phyloP scores from a whole-genome alignment of 805 yeast genomes.

The Barnettozyma wickerhamii region DNA sequence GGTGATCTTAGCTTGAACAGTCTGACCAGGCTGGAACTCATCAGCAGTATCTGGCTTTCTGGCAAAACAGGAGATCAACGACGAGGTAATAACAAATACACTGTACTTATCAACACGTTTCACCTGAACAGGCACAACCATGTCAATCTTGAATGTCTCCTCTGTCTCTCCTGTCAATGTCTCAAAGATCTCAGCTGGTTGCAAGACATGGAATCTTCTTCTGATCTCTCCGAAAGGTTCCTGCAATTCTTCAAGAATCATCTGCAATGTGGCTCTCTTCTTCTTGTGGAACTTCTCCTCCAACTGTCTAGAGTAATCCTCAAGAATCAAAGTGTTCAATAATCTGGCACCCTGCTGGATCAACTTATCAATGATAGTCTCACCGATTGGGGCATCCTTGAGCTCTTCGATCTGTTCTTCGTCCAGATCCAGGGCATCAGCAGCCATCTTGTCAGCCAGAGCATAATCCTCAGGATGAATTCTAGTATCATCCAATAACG shows the following conservation, averaged over 20 bases:
- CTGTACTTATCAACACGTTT: constrained; percentile 52
- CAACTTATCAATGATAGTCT: constrained; percentile 60
- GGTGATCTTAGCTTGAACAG: constrained; percentile 77
- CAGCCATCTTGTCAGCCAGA: constrained; percentile 94
- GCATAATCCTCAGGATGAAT: constrained; percentile 98
- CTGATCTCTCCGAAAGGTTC: constrained; percentile 87
- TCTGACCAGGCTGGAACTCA: constrained; percentile 61
- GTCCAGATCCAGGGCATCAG: constrained; percentile 93
- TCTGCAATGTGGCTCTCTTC: constrained; percentile 74
- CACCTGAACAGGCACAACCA: constrained; percentile 71
- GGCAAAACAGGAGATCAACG: constrained; percentile 59
- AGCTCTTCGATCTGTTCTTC: constrained; percentile 85
- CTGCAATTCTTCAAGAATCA: constrained; percentile 82
- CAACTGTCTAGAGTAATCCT: constrained; percentile 88
- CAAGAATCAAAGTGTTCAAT: constrained; percentile 82
- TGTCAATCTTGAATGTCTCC: constrained; percentile 61
- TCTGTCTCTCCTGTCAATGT: constrained; percentile 85
- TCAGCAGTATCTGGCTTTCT: constrained; percentile 43
- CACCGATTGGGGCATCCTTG: constrained; percentile 67
- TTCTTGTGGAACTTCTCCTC: constrained; percentile 67
- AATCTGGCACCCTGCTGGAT: constrained; percentile 64
- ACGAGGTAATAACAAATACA: constrained; percentile 44
- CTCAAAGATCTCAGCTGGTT: constrained; percentile 72
- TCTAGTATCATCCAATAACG: constrained; percentile 83
- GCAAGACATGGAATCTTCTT: constrained; percentile 59